phyloP scores from a whole-genome alignment of 2,329 filamentous ascomycete species.

The Aspergillus fischeri region DNA sequence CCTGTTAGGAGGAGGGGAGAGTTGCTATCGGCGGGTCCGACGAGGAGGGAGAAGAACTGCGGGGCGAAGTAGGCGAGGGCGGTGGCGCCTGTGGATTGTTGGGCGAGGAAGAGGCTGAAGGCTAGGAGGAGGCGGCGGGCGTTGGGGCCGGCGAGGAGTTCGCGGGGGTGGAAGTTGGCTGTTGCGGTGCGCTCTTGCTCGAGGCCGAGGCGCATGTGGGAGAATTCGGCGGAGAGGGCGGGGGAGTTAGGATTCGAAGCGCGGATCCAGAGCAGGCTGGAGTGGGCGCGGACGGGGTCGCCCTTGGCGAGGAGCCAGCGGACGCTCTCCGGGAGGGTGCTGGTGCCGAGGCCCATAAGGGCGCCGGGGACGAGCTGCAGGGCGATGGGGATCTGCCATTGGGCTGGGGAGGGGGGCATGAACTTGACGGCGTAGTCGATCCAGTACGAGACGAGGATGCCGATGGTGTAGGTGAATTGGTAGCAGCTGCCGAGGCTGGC shows the following conservation, averaged over 20 bases:
- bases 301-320: slow-evolving; percentile 49
- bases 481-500: slow-evolving; percentile 50
- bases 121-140: slow-evolving; percentile 43
- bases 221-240: slow-evolving; percentile 43
- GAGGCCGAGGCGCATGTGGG: slow-evolving; percentile 48
- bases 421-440: slow-evolving; percentile 45
- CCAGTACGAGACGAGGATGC: slow-evolving; percentile 53
- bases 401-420: slow-evolving; percentile 28
- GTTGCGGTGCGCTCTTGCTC: slow-evolving; percentile 44
- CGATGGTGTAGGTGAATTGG: slow-evolving; percentile 49
- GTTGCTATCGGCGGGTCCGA: slow-evolving; percentile 38
- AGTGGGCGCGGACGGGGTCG: slow-evolving; percentile 44
- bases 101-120: slow-evolving; percentile 48
- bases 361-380: slow-evolving; percentile 48
- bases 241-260: slow-evolving; percentile 32
- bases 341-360: slow-evolving; percentile 47
- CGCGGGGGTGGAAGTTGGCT: slow-evolving; percentile 41
- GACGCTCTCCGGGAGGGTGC: slow-evolving; percentile 48
- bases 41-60: slow-evolving; percentile 52
- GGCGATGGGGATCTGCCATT: slow-evolving; percentile 56
- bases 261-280: slow-evolving; percentile 51
- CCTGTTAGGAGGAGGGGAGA: slow-evolving; percentile 50
- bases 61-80: slow-evolving; percentile 54
- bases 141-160: slow-evolving; percentile 46
- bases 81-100: slow-evolving; percentile 53